Evolutionary conservation across 164 flowering plant species (phyloP).

Genomic region (Litsea cubeba): DNA sequence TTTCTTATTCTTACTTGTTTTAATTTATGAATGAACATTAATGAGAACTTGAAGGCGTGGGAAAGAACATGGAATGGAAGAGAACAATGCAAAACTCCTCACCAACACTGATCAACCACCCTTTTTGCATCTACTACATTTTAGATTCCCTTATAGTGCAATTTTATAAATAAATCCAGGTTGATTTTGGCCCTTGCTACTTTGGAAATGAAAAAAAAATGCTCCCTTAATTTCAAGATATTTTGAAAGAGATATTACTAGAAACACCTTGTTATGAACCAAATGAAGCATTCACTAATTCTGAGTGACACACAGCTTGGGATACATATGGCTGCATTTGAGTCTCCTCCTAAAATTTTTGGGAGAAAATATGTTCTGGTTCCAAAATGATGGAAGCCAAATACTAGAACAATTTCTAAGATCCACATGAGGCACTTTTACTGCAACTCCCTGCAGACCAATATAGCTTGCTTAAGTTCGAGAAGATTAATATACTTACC

Average conservation of each 20-base stretch:
- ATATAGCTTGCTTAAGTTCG: neutral
- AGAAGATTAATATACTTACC: conserved; percentile 39
- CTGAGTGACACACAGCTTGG: neutral
- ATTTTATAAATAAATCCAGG: too few relatives aligned
- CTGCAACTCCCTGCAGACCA: neutral
- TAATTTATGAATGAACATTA: too few relatives aligned
- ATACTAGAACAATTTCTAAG: neutral
- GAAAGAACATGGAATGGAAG: too few relatives aligned
- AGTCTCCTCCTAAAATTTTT: neutral
- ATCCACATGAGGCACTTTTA: neutral
- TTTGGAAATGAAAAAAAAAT: neutral
- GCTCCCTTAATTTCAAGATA: neutral
- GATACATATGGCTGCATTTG: neutral
- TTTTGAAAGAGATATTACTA: neutral
- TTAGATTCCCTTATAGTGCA: too few relatives aligned
- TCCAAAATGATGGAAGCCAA: neutral
- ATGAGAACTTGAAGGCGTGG: too few relatives aligned
- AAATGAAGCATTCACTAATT: neutral
- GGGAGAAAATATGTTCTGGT: neutral
- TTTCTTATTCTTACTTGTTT: too few relatives aligned
- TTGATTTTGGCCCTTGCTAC: neutral
- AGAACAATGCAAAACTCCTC: too few relatives aligned
- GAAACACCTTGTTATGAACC: neutral
- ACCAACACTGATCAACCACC: too few relatives aligned
- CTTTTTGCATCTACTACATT: too few relatives aligned